A percentile compares a stretch with the other conserved stretches of the same genome.
Evolutionary conservation across 73 alveolate genomes (phyloP).

Genomic region (Urostyla sp.): DNA sequence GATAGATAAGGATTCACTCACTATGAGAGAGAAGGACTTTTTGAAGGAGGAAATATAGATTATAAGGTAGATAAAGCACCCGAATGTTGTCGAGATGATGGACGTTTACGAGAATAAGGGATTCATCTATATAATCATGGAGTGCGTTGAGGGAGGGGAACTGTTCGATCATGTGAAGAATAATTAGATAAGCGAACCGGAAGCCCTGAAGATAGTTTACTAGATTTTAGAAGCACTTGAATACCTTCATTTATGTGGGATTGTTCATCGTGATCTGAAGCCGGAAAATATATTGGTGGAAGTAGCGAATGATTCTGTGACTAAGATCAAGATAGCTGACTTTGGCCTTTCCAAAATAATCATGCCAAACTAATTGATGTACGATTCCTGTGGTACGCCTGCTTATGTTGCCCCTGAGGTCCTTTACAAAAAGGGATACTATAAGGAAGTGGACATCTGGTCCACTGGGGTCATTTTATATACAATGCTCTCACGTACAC

Average conservation of each 20-base stretch:
- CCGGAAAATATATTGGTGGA: slow-evolving; percentile 86
- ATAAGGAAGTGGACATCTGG: slow-evolving; percentile 52
- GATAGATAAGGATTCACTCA: slow-evolving; percentile 60
- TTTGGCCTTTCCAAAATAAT: slow-evolving; percentile 80
- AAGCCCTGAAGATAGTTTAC: slow-evolving; percentile 68
- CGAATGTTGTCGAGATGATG: slow-evolving; percentile 63
- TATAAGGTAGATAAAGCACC: slow-evolving; percentile 61
- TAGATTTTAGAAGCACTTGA: slow-evolving; percentile 71
- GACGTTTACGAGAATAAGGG: slow-evolving; percentile 63
- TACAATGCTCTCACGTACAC: slow-evolving; percentile 55
- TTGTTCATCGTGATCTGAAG: slow-evolving; percentile 81
- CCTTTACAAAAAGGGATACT: slow-evolving; percentile 23
- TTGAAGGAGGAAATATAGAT: slow-evolving; percentile 67
- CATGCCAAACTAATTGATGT: slow-evolving; percentile 68
- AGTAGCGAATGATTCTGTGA: slow-evolving; percentile 31
- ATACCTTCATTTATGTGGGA: slow-evolving; percentile 84
- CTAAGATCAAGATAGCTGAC: slow-evolving; percentile 79
- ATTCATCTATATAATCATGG: slow-evolving; percentile 65
- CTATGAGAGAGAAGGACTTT: slow-evolving; percentile 46
- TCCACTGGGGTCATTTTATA: slow-evolving; percentile 52
- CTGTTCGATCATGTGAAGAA: slow-evolving; percentile 72
- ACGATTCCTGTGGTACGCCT: slow-evolving; percentile 75
- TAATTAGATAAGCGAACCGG: slow-evolving; percentile 59
- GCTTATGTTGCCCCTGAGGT: slow-evolving; percentile 66
- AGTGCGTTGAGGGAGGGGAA: slow-evolving; percentile 74